These are phyloP conservation scores for Huntiella decipiens DNA, from an alignment of 2,329 filamentous ascomycete genomes.

Conservation along the genomic window DNA sequence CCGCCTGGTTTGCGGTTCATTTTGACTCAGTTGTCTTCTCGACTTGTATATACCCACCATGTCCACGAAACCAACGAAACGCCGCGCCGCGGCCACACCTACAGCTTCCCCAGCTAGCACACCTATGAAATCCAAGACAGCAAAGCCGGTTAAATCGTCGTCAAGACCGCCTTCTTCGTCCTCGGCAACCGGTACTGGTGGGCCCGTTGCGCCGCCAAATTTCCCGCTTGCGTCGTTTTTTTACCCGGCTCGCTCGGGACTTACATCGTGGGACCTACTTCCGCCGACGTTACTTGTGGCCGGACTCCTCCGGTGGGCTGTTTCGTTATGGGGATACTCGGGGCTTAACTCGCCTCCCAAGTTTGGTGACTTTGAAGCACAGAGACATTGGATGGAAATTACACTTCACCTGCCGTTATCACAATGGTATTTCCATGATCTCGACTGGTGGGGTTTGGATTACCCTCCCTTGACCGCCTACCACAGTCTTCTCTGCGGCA, in stretches of 20 bases:
- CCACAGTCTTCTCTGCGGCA: slow-evolving; percentile 89
- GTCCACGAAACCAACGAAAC: too few species aligned
- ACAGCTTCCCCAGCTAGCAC: too few species aligned
- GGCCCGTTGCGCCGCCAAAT: slow-evolving; percentile 30
- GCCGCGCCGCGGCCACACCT: too few species aligned
- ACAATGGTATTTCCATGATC: slow-evolving; percentile 95
- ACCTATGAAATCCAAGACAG: too few species aligned
- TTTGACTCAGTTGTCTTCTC: too few species aligned
- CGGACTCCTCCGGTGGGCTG: slow-evolving; percentile 86
- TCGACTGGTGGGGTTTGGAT: slow-evolving; percentile 94
- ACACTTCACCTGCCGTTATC: slow-evolving; percentile 76
- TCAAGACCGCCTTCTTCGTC: slow-evolving; percentile 24
- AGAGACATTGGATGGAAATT: slow-evolving; percentile 97
- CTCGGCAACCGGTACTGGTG: slow-evolving; percentile 1
- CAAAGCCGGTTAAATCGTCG: background rate
- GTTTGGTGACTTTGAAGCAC: slow-evolving; percentile 94
- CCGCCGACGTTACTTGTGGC: slow-evolving; percentile 74
- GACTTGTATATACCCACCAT: too few species aligned
- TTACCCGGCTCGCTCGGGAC: slow-evolving; percentile 69
- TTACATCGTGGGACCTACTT: slow-evolving; percentile 81
- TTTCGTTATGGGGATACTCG: slow-evolving; percentile 87
- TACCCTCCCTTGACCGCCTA: slow-evolving; percentile 96
- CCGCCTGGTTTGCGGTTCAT: too few species aligned
- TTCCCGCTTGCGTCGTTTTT: slow-evolving; percentile 90
- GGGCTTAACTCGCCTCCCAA: slow-evolving; percentile 69